Evolutionary conservation across 441 rosid genomes (phyloP), one percentile per base, ranked within the genome.

Genomic region (Populus hybrid): DNA sequence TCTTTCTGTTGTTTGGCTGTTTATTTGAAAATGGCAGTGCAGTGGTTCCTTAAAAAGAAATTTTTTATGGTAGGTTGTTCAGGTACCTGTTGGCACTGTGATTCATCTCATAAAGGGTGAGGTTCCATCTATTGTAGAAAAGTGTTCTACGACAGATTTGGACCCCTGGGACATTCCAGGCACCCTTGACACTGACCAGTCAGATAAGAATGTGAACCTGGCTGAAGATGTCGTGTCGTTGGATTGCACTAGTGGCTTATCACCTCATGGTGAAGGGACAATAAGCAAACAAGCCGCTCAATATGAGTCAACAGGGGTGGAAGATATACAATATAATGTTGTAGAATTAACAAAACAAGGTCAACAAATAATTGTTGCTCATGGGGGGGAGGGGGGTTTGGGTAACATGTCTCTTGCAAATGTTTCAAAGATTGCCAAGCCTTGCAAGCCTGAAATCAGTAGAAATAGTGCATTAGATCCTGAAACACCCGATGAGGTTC

Each of bases 151-250:
- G 1, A 78, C 75, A 76, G 86, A 83, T 80, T 82, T 87, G 78
- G 97, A 92, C 82, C 98, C 97, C 1, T 94, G 97, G 97, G 97
- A 94, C 21, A 90, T 90, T 87, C 97, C 94, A 0, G 94, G 97
- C n/a, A 77, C 82, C 35, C 86, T 94, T 36, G 90, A 73, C 69
- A 79, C 79, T 36, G 86, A 83, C 65, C 83, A 83, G 68, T 78
- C 78, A 34, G 80, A 74, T 16, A 70, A 78, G 69, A 83, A 69
- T 30, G 67, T 26, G 30, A 67, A 10, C 65, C 59, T 66, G 40
- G 77, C 61, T 38, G 83, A 80, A 65, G 84, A 86, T 68, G 78
- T 40, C 21, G 74, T 75, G 72, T 53, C 80, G 5, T 57, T 32
- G 7, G 19, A 71, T 69, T 61, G 30, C 72, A 53, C 82, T 63